Percentiles rank a stretch among this genome's conserved stretches.
Evolutionary conservation across 768 basidiomycete species (phyloP).

Genomic region (Boletus reticulatus): DNA sequence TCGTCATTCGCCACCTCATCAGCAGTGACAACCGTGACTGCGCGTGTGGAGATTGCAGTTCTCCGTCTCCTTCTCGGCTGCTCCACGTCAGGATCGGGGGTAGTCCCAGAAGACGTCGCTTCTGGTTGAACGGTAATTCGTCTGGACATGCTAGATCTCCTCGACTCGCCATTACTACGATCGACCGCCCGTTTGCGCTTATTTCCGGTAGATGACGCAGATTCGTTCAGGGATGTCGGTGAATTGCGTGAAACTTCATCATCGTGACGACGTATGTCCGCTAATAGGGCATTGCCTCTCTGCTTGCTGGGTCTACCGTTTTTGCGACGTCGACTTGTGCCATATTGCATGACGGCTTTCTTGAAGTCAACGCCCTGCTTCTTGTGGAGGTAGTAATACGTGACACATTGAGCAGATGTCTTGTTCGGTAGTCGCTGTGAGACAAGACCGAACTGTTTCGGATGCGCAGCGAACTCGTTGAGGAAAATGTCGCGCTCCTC

Average conservation of each 20-base stretch:
- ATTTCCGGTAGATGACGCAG: constrained; percentile 30
- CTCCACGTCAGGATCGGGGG: constrained; percentile 72
- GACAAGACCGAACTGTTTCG: constrained; percentile 96
- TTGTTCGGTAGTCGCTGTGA: constrained; percentile 79
- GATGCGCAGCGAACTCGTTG: constrained; percentile 77
- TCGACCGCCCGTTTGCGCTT: constrained; percentile 40
- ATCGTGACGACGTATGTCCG: constrained; percentile 80
- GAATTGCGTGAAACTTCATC: constrained; percentile 37
- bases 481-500: constrained; percentile 78
- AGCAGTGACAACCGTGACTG: constrained; percentile 28
- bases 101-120: constrained; percentile 42
- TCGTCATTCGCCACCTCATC: constrained; percentile 35
- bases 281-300: constrained; percentile 77
- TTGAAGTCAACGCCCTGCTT: constrained; percentile 84
- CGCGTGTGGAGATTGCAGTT: constrained; percentile 29
- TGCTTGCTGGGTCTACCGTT: constrained; percentile 61
- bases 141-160: constrained; percentile 35
- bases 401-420: constrained; percentile 84
- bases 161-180: constrained; percentile 33
- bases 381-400: constrained; percentile 95
- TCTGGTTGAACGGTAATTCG: constrained; percentile 46
- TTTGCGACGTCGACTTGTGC: constrained; percentile 63
- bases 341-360: constrained; percentile 64
- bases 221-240: constrained; percentile 21
- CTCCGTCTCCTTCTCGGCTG: constrained; percentile 42